Percentiles rank a stretch among this genome's conserved stretches.
phyloP scores from a whole-genome alignment of 257 asterid genomes.

The Linderniella brevidens region DNA sequence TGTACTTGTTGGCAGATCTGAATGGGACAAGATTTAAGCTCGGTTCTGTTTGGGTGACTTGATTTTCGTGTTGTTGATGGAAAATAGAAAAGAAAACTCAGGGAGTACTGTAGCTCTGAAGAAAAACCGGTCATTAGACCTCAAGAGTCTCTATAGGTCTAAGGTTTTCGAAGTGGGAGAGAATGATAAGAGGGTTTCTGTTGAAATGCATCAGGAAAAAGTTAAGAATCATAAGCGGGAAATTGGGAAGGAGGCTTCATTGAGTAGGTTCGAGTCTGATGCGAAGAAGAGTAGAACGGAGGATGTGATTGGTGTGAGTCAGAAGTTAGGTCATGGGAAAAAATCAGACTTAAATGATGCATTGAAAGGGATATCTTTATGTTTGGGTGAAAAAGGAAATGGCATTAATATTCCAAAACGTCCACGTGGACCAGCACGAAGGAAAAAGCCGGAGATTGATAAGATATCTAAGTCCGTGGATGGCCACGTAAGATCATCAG shows the following conservation, averaged over 20 bases:
- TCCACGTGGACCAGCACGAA: constrained; percentile 65
- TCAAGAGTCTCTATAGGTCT: constrained; percentile 49
- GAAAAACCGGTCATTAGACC: constrained; percentile 80
- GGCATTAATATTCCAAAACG: constrained; percentile 62
- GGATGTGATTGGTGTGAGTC: constrained; percentile 19
- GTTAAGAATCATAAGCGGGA: constrained; percentile 43
- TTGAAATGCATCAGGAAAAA: constrained; percentile 21
- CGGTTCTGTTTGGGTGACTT: constrained; percentile 33
- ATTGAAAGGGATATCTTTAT: constrained; percentile 36
- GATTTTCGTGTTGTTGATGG: constrained; percentile 57
- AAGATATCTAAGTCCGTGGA: constrained; percentile 18
- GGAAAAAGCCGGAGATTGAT: constrained; percentile 31
- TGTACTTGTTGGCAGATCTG: constrained; percentile 60
- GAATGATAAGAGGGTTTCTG: constrained; percentile 18
- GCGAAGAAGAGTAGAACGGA: constrained; percentile 49
- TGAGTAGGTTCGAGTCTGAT: constrained; percentile 34
- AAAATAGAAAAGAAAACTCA: constrained; percentile 38
- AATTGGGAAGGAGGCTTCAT: constrained; percentile 35
- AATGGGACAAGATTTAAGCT: constrained; percentile 22
- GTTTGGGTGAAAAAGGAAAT: constrained; percentile 39
- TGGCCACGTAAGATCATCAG: constrained; percentile 15
- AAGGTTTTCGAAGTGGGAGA: constrained; percentile 25
- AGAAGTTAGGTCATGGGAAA: constrained; percentile 19
- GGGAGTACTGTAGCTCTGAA: constrained; percentile 37
- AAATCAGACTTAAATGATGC: constrained; percentile 19